Conservation (phyloP, 2,329 filamentous ascomycete genomes). For the Talaromyces sp. region DNA sequence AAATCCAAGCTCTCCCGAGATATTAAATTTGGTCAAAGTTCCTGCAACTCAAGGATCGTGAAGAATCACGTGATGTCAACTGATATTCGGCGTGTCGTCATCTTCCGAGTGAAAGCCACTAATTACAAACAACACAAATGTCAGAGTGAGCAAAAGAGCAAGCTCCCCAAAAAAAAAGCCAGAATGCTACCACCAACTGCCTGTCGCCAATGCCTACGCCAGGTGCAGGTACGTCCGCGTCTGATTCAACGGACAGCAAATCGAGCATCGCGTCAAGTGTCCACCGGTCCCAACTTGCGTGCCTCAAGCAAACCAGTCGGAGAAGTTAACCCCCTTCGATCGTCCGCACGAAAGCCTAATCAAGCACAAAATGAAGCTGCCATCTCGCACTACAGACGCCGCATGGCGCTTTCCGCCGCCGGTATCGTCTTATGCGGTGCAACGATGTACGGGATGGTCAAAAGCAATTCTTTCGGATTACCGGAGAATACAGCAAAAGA, state of each 20-base stretch:
- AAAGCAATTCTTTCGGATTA: conserved; percentile 36
- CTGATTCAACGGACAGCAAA: not conserved
- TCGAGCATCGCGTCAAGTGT: conserved; percentile 2
- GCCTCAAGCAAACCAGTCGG: conserved; percentile 17
- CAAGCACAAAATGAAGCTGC: conserved; percentile 26
- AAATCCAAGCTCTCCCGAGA: not conserved
- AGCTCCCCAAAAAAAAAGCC: not conserved
- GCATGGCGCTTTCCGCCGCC: conserved; percentile 32
- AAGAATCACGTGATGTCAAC: not conserved
- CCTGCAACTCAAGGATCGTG: not conserved
- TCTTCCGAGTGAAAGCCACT: conserved; percentile 4
- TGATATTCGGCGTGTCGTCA: conserved; percentile 3
- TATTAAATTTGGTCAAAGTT: not conserved
- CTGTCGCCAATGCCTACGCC: conserved; percentile 13
- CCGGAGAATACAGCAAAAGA: conserved; percentile 20
- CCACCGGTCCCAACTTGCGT: not conserved
- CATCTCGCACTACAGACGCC: conserved; percentile 30
- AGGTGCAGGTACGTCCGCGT: conserved; percentile 1
- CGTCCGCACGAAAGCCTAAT: conserved; percentile 19
- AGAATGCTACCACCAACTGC: conserved; percentile 7
- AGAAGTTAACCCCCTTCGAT: conserved; percentile 24
- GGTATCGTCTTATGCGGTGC: conserved; percentile 40
- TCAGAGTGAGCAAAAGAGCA: not conserved
- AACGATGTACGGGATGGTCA: conserved; percentile 42
- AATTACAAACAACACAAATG: not conserved